Conservation (phyloP, 2,329 filamentous ascomycete genomes). For the Colletotrichum theobromicola region DNA sequence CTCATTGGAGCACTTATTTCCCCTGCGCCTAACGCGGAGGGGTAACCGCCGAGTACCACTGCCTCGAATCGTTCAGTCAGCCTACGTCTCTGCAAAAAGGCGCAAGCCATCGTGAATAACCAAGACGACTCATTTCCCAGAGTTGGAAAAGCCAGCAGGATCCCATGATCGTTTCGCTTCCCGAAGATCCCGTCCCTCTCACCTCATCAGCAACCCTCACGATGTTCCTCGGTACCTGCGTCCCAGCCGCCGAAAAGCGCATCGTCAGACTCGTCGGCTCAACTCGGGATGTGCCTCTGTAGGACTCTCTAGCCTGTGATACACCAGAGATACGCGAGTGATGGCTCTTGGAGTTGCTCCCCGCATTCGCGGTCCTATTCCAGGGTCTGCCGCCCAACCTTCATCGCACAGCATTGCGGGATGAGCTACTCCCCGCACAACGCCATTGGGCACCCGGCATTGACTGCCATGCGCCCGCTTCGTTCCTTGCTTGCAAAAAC, state of each 20-base stretch:
- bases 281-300: not conserved
- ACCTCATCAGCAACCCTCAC: not conserved
- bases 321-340: not conserved
- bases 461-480: slow-evolving; percentile 4
- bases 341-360: not conserved
- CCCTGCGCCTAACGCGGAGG: slow-evolving; percentile 12
- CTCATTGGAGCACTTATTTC: slow-evolving; percentile 19
- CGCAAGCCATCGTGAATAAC: not conserved
- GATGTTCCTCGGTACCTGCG: not conserved
- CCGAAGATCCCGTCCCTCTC: slow-evolving; percentile 19
- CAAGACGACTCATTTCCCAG: not conserved
- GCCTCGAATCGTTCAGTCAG: slow-evolving; percentile 5
- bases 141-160: not conserved
- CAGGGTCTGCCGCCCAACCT: slow-evolving; percentile 6
- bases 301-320: not conserved
- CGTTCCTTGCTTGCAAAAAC: slow-evolving; percentile 4
- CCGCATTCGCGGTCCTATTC: slow-evolving; percentile 1
- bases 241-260: not conserved
- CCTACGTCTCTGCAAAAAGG: not conserved
- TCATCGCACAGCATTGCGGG: not conserved
- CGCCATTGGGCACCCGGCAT: slow-evolving; percentile 6
- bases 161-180: slow-evolving; percentile 11
- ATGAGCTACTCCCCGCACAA: slow-evolving; percentile 16
- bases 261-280: not conserved
- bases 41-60: slow-evolving; percentile 13